Evolutionary conservation across 2,329 filamentous ascomycete species (phyloP), one percentile per base, ranked within the genome.

Genomic region (Volutella citrinella): DNA sequence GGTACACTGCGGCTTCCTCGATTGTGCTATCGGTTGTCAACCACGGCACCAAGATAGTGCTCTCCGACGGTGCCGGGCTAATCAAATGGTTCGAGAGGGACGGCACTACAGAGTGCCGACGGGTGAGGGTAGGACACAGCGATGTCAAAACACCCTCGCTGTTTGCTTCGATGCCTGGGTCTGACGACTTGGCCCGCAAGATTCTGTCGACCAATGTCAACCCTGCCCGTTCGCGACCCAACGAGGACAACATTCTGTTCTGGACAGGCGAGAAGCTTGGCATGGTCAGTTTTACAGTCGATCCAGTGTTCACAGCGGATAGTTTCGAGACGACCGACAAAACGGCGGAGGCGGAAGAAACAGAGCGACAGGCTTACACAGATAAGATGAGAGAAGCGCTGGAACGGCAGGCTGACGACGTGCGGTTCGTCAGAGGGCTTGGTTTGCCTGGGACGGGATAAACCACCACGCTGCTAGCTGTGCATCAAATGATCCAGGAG

Each of bases 31-130:
- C 85, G 0, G 84, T 93, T 1, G 78, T 81, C 5, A 80, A 82
- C 12, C 91, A 97, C 46, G 91, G 91, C 5, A 84, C 83, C 7
- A 76, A 85, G 5, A 74, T 96, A 19, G 87, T 88, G 13, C 86
- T 86, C 46, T 87, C 87, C 4, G 91, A 97, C 52, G 85, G 85
- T 1, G 80, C 87, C 16, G 91, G 91, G 0, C 80, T 83, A 31
- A 61, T 97, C 43, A 91, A 88, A 57, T 97, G 91, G 90, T 79
- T 94, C 27, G 91, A 97, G 61, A 74, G 90, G 21, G 88, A 96
- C 53, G 89, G 86, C 1, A 69, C 72, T 40, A 80, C 76, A 6
- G 76, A 81, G 46, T 72, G 75, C 25, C 67, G 77, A 30, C 61
- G 65, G 42, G 64, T 71, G 42, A 70, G 65, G 45, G 72, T 82